Conservation (phyloP, 148 eudicot genomes). For the Fagopyrum esculentum region DNA sequence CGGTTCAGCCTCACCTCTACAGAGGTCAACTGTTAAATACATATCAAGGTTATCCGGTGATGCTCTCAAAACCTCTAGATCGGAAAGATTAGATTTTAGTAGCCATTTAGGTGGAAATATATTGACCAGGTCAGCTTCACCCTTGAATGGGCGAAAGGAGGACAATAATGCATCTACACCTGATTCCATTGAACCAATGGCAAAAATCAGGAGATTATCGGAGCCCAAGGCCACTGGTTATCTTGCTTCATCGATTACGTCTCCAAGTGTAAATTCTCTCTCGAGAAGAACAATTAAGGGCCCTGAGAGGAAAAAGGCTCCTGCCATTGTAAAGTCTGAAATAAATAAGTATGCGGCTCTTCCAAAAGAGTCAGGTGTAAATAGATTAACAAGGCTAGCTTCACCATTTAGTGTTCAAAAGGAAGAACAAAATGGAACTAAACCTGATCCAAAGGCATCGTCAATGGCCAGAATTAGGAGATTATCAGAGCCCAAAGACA, state of each 20-base stretch:
- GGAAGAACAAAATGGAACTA: conserved; percentile 34
- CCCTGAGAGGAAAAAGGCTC: conserved; percentile 47
- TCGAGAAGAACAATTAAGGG: conserved; percentile 40
- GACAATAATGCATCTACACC: conserved; percentile 36
- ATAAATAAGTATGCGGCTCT: conserved; percentile 53
- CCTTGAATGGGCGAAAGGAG: conserved; percentile 49
- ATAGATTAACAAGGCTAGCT: conserved; percentile 62
- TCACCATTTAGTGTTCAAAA: conserved; percentile 55
- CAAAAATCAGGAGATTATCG: conserved; percentile 79
- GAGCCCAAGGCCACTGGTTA: conserved; percentile 60
- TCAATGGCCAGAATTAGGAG: conserved; percentile 58
- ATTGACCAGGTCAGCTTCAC: conserved; percentile 62
- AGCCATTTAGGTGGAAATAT: conserved; percentile 33
- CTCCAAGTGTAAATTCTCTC: conserved; percentile 41
- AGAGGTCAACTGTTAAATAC: conserved; percentile 71
- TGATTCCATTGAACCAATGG: conserved; percentile 60
- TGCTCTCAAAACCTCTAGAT: conserved; percentile 43
- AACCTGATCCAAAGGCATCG: conserved; percentile 67
- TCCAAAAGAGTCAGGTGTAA: conserved; percentile 47
- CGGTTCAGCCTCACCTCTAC: conserved; percentile 86
- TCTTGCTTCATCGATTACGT: conserved; percentile 37
- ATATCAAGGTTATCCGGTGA: conserved; percentile 40
- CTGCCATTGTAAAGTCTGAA: conserved; percentile 39
- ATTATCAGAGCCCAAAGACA: conserved; percentile 83
- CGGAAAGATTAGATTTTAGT: conserved; percentile 29